These are phyloP conservation scores for Fusarium armeniacum DNA, from an alignment of 2,329 filamentous ascomycete species.

Conservation along the genomic window DNA sequence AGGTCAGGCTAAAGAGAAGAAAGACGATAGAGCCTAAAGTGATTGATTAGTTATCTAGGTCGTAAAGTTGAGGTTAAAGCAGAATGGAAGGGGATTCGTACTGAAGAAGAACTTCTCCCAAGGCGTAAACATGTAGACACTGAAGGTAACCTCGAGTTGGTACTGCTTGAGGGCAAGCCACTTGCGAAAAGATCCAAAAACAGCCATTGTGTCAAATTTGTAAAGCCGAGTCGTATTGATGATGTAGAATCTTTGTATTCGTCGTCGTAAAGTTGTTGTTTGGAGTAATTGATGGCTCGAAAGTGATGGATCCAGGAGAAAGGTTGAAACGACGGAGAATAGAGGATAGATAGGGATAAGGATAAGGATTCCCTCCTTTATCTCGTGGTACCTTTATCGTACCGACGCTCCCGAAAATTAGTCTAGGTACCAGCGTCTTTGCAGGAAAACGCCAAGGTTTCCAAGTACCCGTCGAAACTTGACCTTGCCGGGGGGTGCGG, in stretches of 20 bases:
- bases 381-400: constrained; percentile 35
- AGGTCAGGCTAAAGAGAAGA: constrained; percentile 86
- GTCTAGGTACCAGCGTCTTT: constrained; percentile 18
- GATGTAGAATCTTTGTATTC: neutral
- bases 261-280: constrained; percentile 15
- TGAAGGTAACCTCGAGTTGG: constrained; percentile 97
- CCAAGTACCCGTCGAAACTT: constrained; percentile 11
- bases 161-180: constrained; percentile 97
- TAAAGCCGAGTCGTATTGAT: neutral
- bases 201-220: constrained; percentile 49
- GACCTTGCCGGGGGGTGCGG: constrained; percentile 13
- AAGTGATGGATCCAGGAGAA: constrained; percentile 34
- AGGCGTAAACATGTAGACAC: constrained; percentile 96
- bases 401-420: constrained; percentile 44
- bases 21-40: constrained; percentile 90
- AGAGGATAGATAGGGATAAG: constrained; percentile 28
- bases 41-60: constrained; percentile 20
- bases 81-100: constrained; percentile 62
- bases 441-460: constrained; percentile 1
- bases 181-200: constrained; percentile 72
- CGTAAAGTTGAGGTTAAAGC: neutral
- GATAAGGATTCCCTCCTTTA: constrained; percentile 36
- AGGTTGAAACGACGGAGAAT: constrained; percentile 30
- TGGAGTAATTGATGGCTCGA: neutral
- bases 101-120: constrained; percentile 98